Conservation (phyloP, 352 stramenopile species). For the Pythium rishiriense region DNA sequence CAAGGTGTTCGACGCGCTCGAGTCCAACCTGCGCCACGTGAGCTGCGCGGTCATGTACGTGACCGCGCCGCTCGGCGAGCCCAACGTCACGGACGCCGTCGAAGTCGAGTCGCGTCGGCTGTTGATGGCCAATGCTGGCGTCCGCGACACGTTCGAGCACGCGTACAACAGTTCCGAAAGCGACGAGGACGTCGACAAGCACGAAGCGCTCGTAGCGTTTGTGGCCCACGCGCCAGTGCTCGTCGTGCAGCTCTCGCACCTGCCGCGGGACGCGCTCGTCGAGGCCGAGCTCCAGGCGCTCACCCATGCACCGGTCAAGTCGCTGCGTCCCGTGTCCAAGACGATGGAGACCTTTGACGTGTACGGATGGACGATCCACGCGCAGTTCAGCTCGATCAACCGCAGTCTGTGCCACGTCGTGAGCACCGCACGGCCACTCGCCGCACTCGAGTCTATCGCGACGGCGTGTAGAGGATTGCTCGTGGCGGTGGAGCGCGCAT, state of each 20-base stretch:
- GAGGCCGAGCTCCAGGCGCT: conserved; percentile 80
- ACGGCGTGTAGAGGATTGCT: conserved; percentile 31
- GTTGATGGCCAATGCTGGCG: conserved; percentile 45
- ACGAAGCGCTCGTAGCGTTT: conserved; percentile 41
- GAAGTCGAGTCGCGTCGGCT: conserved; percentile 13
- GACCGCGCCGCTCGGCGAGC: conserved; percentile 14
- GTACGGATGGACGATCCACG: conserved; percentile 25
- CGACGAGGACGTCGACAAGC: conserved; percentile 74
- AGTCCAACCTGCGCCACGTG: conserved; percentile 81
- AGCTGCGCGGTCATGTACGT: conserved; percentile 67
- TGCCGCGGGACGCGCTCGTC: conserved; percentile 69
- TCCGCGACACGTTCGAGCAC: conserved; percentile 61
- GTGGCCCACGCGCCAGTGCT: conserved; percentile 54
- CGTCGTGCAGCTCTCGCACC: conserved; percentile 61
- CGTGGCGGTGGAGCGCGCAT: conserved; percentile 38
- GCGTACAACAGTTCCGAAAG: conserved; percentile 71
- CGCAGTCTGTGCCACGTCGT: conserved; percentile 58
- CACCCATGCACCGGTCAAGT: conserved; percentile 63
- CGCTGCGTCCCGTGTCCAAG: conserved; percentile 36
- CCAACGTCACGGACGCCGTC: conserved; percentile 1
- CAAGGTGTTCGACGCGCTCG: conserved; percentile 67
- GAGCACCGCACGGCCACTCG: conserved; percentile 18
- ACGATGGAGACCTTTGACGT: conserved; percentile 6
- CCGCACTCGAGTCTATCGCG: conserved; percentile 15
- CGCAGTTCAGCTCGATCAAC: conserved; percentile 39